Base-by-base conservation (phyloP, 2,329 filamentous ascomycete genomes). In the Cadophora sp. region DNA sequence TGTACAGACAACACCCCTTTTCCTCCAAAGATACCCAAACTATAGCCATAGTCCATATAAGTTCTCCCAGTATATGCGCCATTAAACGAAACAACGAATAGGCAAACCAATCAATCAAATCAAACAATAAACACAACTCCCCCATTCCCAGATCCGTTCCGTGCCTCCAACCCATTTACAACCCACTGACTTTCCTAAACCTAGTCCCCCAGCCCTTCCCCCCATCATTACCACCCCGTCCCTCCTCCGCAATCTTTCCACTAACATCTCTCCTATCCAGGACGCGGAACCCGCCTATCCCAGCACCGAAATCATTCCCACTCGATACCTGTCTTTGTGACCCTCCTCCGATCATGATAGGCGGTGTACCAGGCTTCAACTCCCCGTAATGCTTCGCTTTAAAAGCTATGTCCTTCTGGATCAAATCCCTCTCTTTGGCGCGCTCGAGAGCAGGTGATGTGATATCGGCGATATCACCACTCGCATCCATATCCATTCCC, bases 241-340 rank as follows among this genome's bases (percentile, higher is more conserved):
- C 91, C 76, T 94, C 91, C 76, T 94, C 91, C 0, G 85, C 90
- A 64, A 89, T 79, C 81, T 91, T 92, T 0, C 91, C 91, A 75
- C 90, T 93, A 2, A 92, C 90, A 68, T 90, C 88, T 55, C 90
- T 80, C 56, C 85, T 80, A 48, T 55, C 61, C 22, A 45, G 22
- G 16, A 51, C n/a, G 3, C 45, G 22, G 50, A 63, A 55, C 4
- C 33, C 22, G 68, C 75, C 67, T 13, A 45, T 43, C 8, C 72
- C 73, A 50, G 72, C 76, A 33, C 80, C 80, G 65, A 82, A 85
- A 73, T 90, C 87, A 66, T 85, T 87, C 1, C 87, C 87, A 5
- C 84, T 85, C 14, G 85, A 88, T 4, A 88, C 81, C 75, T 89
- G 86, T 56, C 87, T 73, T 13, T 67, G 66, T 3, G 62, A 62